Conservation (phyloP, 2,329 filamentous ascomycete genomes). For the Clarireedia paspali region DNA sequence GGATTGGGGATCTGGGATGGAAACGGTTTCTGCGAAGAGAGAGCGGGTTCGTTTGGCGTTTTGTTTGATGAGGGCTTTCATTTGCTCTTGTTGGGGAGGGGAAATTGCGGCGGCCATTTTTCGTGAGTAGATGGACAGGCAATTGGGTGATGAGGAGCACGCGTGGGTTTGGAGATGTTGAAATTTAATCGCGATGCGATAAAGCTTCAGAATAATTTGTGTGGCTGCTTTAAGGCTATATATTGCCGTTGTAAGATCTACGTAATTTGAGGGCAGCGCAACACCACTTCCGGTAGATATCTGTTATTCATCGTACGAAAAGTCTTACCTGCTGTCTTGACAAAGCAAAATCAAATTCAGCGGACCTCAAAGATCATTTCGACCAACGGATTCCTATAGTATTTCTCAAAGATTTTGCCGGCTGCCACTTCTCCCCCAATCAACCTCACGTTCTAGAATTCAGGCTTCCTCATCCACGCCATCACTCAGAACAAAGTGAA, state of each 20-base stretch:
- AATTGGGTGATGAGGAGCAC: background rate
- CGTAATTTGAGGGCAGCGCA: too few species aligned
- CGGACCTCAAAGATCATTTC: too few species aligned
- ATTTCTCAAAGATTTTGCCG: background rate
- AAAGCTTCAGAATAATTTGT: slow-evolving; percentile 2
- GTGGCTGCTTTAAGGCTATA: background rate
- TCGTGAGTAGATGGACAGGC: background rate
- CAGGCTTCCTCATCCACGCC: slow-evolving; percentile 4
- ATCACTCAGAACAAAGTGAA: background rate
- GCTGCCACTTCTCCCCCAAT: background rate
- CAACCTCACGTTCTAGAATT: background rate
- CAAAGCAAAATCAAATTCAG: too few species aligned
- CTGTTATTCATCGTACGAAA: too few species aligned
- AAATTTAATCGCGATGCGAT: background rate
- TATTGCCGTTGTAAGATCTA: too few species aligned
- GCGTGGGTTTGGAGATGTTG: background rate
- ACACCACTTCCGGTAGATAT: too few species aligned
- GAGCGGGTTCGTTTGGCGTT: slow-evolving; percentile 36
- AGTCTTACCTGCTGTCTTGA: too few species aligned
- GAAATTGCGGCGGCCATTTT: slow-evolving; percentile 5
- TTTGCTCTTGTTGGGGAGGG: slow-evolving; percentile 19
- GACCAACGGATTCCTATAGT: too few species aligned
- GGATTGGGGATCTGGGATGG: slow-evolving; percentile 14
- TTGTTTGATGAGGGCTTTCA: slow-evolving; percentile 34
- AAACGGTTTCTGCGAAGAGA: slow-evolving; percentile 30